Base-by-base conservation (phyloP, 1,139 yeast species). In the Blastobotrys arbuscula region DNA sequence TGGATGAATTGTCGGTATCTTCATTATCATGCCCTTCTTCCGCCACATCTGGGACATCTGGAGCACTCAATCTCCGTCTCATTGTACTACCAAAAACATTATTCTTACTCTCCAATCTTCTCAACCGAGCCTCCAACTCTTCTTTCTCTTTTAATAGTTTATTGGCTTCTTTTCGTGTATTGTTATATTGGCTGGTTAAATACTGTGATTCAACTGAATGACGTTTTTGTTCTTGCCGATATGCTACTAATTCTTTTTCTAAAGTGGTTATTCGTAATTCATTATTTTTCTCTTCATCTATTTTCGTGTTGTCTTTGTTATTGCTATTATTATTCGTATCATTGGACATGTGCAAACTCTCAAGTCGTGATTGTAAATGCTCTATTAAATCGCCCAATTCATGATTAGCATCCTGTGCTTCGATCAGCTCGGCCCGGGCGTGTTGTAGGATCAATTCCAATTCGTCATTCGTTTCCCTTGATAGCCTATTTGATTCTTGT, bases 121-220 rank as follows among this genome's bases (percentile, higher is more conserved):
- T 38, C 31, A 48, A 26, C 13, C 23, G 21, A 8, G 40, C 45
- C 34, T 49, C 54, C 38, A 52, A 42, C 23, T 41, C 50, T 16
- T 48, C 50, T 34, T 48, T 51, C 31, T 51, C 53, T 24, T 38
- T 31, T 5, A 37, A 34, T 39, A 59, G 34, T 23, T 35, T 23
- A 13, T 48, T 52, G 8, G 52, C 47, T 21, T 59, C 61, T 12
- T 47, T 48, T 21, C 58, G 47, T 16, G 58, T 50, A 5, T 39
- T 39, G 52, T 59, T 59, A 45, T 59, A 59, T 44, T 56, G 56
- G 26, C 55, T 36, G 1, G 61, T 59, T 31, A 59, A 49, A 42
- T 58, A 55, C 39, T 59, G 63, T 8, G 53, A 41, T 38, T 59
- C 63, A 9, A 54, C 41, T 21, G 47, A 30, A 26, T 57, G 59